Evolutionary conservation across 257 asterid species (phyloP).

Genomic region (Nicotiana benthamiana): DNA sequence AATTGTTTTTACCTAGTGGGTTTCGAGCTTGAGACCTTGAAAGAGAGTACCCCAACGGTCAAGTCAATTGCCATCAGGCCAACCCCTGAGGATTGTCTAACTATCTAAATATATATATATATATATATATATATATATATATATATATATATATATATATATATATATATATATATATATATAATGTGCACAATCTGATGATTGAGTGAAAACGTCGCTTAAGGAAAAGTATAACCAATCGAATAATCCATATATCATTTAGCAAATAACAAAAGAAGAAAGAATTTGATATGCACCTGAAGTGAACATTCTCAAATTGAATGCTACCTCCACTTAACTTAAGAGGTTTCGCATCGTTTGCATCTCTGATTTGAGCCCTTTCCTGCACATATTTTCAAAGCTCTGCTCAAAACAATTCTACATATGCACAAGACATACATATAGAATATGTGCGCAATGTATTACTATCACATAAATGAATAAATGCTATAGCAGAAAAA

Average conservation of each 20-base stretch:
- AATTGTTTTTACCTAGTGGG: no score
- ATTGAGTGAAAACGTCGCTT: background rate
- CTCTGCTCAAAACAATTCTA: background rate
- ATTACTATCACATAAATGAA: background rate
- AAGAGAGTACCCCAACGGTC: no score
- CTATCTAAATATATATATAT: no score
- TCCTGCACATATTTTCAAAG: conserved; percentile 43
- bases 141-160: no score
- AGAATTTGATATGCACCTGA: conserved; percentile 48
- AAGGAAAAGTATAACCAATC: background rate
- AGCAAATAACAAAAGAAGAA: background rate
- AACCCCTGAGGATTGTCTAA: no score
- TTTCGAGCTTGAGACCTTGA: no score
- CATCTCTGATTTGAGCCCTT: conserved; percentile 67
- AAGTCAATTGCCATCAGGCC: no score
- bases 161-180: no score
- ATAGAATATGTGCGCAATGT: background rate
- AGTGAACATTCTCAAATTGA: conserved; percentile 79
- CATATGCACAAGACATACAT: conserved; percentile 2
- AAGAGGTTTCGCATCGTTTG: conserved; percentile 60
- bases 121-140: no score
- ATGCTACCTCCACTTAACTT: conserved; percentile 60
- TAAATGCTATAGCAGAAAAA: background rate
- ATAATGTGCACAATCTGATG: background rate
- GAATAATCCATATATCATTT: background rate